Evolutionary conservation across 192 early-diverging fungal genomes (phyloP), one percentile per base, ranked within the genome.

Genomic region (Coemansia sp.): DNA sequence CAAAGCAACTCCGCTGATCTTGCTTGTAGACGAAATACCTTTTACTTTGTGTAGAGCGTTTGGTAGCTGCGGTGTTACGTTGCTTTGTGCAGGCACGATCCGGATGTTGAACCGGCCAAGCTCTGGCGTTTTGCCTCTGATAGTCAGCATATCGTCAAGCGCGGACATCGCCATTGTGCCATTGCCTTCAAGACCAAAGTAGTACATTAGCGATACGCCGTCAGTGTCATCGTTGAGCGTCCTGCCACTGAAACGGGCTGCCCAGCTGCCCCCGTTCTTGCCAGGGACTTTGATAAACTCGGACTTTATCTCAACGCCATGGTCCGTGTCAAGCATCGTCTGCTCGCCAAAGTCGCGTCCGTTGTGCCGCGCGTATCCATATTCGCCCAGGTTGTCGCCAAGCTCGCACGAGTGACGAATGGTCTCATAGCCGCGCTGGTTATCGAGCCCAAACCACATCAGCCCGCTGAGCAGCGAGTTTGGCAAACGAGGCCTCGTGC

Each of bases 401-500:
- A 95, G 90, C 58, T 98, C 94, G 71, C 95, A 98, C n/a, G 89
- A 86, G 61, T 98, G 94, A 3, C 95, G 87, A 28, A 95, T 90
- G 16, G 87, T 63, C 42, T 87, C 70, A 51, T 85, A 76, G 21
- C 86, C 80, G 37, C 79, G 72, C 58, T 75, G 84, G 43, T 87
- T 68, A 34, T 87, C 84, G 4, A 81, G 72, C 18, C 91, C 90
- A 80, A 92, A 94, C 95, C 95, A 96, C 88, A 94, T 92, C n/a
- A 98, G 83, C 7, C 95, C 93, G 23, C 91, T 91, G 74, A 93
- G 81, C n/a, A 98, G 69, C 3, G 91, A 86, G 40, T 92, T 82
- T 0, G 90, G 82, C 29, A 88, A 56, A 45, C 93, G 88, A 15
- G 93, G 89, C 0, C 92, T 86, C 1, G 90, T 91, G 39, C 95